Conservation (phyloP, 805 yeast genomes). For the Cyberlindnera bimundalis region DNA sequence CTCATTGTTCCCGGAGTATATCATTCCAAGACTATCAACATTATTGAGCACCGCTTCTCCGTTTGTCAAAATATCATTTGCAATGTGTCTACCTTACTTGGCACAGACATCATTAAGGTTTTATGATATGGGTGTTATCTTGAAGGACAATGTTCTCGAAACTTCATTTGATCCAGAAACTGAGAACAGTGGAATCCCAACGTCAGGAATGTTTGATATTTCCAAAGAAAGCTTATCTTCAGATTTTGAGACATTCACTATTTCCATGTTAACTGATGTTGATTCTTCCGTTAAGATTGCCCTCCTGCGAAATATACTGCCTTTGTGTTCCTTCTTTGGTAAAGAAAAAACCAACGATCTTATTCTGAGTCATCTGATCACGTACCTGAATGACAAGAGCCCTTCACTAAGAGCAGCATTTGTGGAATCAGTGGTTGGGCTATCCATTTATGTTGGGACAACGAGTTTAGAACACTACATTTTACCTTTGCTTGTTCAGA, state of each 20-base stretch:
- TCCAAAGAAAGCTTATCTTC: conserved; percentile 44
- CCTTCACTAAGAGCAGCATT: conserved; percentile 65
- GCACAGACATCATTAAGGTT: conserved; percentile 62
- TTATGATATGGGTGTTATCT: conserved; percentile 54
- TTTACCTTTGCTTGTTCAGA: conserved; percentile 78
- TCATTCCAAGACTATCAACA: conserved; percentile 64
- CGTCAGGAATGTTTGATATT: conserved; percentile 32
- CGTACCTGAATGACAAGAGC: conserved; percentile 81
- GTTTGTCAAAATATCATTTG: conserved; percentile 63
- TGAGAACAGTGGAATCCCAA: conserved; percentile 36
- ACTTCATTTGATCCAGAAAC: conserved; percentile 43
- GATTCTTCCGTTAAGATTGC: conserved; percentile 65
- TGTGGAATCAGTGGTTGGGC: conserved; percentile 64
- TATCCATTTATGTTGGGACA: conserved; percentile 79
- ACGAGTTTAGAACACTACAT: conserved; percentile 84
- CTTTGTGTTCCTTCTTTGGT: conserved; percentile 79
- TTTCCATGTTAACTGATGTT: conserved; percentile 65
- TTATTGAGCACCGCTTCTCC: conserved; percentile 38
- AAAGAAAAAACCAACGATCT: conserved; percentile 85
- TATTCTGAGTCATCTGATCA: conserved; percentile 83
- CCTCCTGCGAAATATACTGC: conserved; percentile 65
- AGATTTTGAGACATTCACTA: conserved; percentile 63
- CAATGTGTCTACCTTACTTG: conserved; percentile 69
- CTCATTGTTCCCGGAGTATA: conserved; percentile 74
- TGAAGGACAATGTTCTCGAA: conserved; percentile 36